Base-by-base conservation (phyloP, 805 yeast genomes). In the Candida krabiensis region DNA sequence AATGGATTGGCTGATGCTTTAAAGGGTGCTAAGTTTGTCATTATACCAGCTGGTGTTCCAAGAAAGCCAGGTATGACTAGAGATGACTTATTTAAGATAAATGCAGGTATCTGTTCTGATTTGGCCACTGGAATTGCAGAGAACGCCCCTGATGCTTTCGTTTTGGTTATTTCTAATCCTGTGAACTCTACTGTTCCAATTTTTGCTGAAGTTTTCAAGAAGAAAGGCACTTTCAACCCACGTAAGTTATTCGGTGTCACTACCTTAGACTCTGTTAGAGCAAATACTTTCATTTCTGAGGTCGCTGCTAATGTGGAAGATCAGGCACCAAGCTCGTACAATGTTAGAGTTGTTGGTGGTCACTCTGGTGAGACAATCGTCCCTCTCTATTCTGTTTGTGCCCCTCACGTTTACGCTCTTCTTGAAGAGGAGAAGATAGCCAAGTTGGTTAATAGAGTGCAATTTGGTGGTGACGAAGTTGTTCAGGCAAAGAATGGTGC, bases 311-410 rank as follows among this genome's bases (percentile, higher is more conserved):
- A 56, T 27, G 58, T 61, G 18, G 49, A 40, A 14, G 55, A 50
- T 39, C 19, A 50, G 16, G 66, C 69, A 46, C 71, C 78, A 46
- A 72, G 86, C 35, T 69, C 74, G 49, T 73, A 69, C 48, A 74
- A 73, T 51, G 70, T 87, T 38, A 81, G 88, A 15, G 96, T 90
- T 37, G 70, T 88, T 51, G 96, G 96, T 44, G 96, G 96, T 38
- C 96, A 88, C 72, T 86, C 96, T 28, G 96, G 96, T 45, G 91
- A 83, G 61, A 88, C 96, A 35, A 88, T 88, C 56, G 93, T 88
- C 30, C 96, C 96, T 36, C 61, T 73, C 13, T 77, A 83, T 61
- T 75, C 89, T 26, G 53, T 60, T 17, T 56, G 55, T 56, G 59
- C 57, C 38, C 67, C 58, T 8, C 48, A 49, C 43, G 49, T 43